phyloP scores from a whole-genome alignment of 768 basidiomycete genomes.

The Tulasnella sp. region DNA sequence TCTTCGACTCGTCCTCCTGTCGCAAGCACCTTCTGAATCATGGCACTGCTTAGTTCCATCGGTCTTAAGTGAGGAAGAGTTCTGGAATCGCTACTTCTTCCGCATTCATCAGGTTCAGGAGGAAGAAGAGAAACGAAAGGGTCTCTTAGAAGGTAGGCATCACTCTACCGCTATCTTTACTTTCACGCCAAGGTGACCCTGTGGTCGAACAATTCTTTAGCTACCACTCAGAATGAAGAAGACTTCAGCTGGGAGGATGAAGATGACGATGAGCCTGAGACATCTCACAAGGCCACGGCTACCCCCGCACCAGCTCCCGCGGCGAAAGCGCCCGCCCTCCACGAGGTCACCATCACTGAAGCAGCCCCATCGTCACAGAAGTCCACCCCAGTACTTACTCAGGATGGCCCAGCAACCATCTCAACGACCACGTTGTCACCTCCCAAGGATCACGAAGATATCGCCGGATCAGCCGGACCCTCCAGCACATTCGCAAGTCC shows the following conservation, averaged over 20 bases:
- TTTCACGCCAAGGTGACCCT: constrained; percentile 22
- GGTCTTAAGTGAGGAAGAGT: constrained; percentile 47
- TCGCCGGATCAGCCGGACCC: constrained; percentile 26
- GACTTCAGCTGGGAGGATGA: constrained; percentile 89
- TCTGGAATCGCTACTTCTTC: constrained; percentile 90
- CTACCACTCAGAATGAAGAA: constrained; percentile 52
- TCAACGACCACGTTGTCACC: constrained; percentile 21
- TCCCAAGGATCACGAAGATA: constrained; percentile 20
- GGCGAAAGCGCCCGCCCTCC: neutral
- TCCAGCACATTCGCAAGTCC: constrained; percentile 28
- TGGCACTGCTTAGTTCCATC: constrained; percentile 48
- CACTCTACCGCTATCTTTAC: too few species aligned
- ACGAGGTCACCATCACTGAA: constrained; percentile 12
- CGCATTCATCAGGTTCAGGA: constrained; percentile 64
- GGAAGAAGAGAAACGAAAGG: constrained; percentile 72
- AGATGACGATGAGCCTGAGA: constrained; percentile 48
- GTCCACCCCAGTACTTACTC: constrained; percentile 23
- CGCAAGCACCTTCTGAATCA: neutral
- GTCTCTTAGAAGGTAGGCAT: constrained; percentile 61
- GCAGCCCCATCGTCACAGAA: constrained; percentile 17
- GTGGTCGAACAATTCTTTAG: too few species aligned
- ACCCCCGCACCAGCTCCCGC: constrained; percentile 12
- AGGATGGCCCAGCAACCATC: constrained; percentile 2
- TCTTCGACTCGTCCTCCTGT: neutral
- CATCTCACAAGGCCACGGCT: constrained; percentile 19